Conservation (phyloP, 768 basidiomycete genomes). For the Trichaptum fuscoviolaceum region DNA sequence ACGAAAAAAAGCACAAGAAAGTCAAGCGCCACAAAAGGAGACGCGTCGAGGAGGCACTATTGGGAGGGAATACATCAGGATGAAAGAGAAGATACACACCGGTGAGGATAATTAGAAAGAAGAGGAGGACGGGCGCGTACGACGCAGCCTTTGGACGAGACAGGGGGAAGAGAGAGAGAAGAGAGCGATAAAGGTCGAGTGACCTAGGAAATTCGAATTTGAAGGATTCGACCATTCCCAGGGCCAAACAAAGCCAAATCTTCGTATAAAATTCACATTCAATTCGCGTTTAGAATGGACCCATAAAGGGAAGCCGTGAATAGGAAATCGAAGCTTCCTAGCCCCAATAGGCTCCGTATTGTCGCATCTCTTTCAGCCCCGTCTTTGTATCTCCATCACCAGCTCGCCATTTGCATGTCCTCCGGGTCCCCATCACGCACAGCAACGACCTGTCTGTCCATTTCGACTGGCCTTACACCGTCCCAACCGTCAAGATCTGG, state of each 20-base stretch:
- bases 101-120: background rate
- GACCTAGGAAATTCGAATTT: slow-evolving; percentile 29
- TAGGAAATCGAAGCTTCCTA: background rate
- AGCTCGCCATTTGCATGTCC: background rate
- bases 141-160: slow-evolving; percentile 46
- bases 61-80: slow-evolving; percentile 20
- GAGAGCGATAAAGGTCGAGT: slow-evolving; percentile 38
- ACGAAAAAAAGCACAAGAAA: background rate
- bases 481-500: slow-evolving; percentile 1
- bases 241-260: background rate
- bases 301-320: background rate
- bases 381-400: background rate
- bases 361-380: background rate
- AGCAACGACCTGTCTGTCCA: background rate
- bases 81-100: background rate
- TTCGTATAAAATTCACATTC: slow-evolving; percentile 1
- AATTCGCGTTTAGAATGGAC: background rate
- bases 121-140: slow-evolving; percentile 22
- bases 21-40: slow-evolving; percentile 36
- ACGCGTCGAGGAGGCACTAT: slow-evolving; percentile 21
- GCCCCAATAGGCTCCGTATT: background rate
- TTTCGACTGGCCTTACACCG: background rate
- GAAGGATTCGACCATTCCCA: slow-evolving; percentile 25
- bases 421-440: background rate
- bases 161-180: slow-evolving; percentile 57